Percentiles rank a stretch among this genome's conserved stretches.
Evolutionary conservation across 2,329 filamentous ascomycete species (phyloP).

Genomic region (Myriangium duriaei): DNA sequence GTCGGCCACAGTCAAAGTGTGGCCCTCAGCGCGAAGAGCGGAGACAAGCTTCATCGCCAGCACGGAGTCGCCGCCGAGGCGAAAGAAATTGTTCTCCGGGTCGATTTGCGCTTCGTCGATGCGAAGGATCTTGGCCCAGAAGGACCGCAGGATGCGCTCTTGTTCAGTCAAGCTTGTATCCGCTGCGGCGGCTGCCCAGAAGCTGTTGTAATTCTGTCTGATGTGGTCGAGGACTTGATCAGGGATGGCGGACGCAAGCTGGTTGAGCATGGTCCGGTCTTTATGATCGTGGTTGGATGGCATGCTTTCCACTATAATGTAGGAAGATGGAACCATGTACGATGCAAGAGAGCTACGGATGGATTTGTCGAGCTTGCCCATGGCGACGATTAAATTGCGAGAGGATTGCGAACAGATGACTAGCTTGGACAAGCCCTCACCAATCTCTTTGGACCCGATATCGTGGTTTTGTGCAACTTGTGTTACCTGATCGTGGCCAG

Average conservation of each 20-base stretch:
- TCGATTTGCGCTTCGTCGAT: conserved; percentile 37
- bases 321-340: conserved; percentile 36
- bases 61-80: conserved; percentile 48
- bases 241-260: conserved; percentile 20
- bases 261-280: conserved; percentile 25
- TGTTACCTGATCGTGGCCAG: conserved; percentile 18
- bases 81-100: conserved; percentile 48
- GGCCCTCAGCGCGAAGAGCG: conserved; percentile 36
- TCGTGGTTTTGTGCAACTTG: conserved; percentile 19
- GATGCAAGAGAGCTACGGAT: conserved; percentile 33
- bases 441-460: conserved; percentile 20
- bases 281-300: conserved; percentile 18
- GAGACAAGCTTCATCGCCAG: conserved; percentile 49
- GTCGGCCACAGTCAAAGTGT: conserved; percentile 41
- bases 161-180: conserved; percentile 21
- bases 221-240: conserved; percentile 14
- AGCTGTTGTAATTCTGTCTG: conserved; percentile 4
- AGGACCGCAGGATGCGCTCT: conserved; percentile 29
- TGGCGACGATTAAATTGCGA: no score
- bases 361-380: conserved; percentile 31
- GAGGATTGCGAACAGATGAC: no score
- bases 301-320: conserved; percentile 30
- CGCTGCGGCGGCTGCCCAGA: conserved; percentile 17
- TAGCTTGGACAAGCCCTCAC: conserved; percentile 23
- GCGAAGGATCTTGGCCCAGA: conserved; percentile 39